These are phyloP conservation scores for Lanmaoa rubissima DNA, from an alignment of 768 basidiomycete genomes.

Conservation along the genomic window DNA sequence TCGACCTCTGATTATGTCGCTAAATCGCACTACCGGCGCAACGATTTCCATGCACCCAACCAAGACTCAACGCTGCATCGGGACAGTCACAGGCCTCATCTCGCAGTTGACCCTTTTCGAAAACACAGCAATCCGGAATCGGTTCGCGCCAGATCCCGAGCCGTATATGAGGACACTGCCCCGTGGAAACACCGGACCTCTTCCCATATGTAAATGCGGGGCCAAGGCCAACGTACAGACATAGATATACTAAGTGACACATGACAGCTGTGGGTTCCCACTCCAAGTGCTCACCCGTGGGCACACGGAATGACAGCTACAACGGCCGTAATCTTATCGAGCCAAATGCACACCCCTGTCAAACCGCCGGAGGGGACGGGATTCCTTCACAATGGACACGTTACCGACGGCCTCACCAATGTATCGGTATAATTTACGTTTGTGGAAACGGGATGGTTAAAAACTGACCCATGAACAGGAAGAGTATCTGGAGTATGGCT, in stretches of 20 bases:
- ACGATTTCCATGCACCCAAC: not conserved
- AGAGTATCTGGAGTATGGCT: not conserved
- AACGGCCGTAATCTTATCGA: too few species aligned
- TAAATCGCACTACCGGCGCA: too few species aligned
- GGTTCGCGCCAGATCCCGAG: not conserved
- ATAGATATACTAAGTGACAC: not conserved
- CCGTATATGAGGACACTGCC: not conserved
- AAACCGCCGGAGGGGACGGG: not conserved
- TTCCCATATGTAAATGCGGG: not conserved
- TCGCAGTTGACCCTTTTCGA: too few species aligned
- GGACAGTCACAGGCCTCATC: not conserved
- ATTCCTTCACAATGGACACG: not conserved
- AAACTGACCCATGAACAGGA: not conserved
- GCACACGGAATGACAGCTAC: not conserved
- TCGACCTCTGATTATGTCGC: too few species aligned
- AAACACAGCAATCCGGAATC: not conserved
- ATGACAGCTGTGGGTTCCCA: not conserved
- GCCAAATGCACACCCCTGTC: not conserved
- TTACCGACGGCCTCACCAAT: not conserved
- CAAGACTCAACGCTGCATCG: too few species aligned
- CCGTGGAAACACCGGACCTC: too few species aligned
- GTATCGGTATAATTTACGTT: not conserved
- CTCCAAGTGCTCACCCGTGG: not conserved
- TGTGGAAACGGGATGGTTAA: not conserved
- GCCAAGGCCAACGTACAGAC: not conserved